phyloP scores from a whole-genome alignment of 1,139 yeast genomes.

The Magnusiomyces paraingens region DNA sequence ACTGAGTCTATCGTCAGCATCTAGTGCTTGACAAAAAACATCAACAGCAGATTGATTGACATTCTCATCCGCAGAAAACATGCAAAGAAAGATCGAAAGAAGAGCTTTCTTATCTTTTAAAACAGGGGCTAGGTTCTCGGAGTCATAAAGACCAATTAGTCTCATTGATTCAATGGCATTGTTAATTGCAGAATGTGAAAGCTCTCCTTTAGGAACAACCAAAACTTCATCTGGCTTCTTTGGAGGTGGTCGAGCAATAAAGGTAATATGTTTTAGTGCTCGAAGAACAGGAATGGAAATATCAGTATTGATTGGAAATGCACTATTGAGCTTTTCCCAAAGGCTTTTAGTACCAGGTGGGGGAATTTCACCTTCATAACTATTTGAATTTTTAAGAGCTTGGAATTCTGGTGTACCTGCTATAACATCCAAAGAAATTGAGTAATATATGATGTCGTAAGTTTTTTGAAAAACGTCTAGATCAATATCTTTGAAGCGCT shows the following conservation, averaged over 20 bases:
- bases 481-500: constrained; percentile 13
- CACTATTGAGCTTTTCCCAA: constrained; percentile 16
- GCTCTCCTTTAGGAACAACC: constrained; percentile 18
- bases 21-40: constrained; percentile 68
- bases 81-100: constrained; percentile 22
- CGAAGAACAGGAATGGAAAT: constrained; percentile 15
- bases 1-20: constrained; percentile 61
- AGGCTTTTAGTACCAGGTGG: constrained; percentile 15
- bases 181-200: constrained; percentile 16
- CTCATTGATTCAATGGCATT: constrained; percentile 17
- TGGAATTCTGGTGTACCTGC: constrained; percentile 20
- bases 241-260: constrained; percentile 21
- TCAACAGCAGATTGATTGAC: constrained; percentile 57
- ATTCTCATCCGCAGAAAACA: constrained; percentile 24
- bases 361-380: constrained; percentile 18
- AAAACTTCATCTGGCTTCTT: constrained; percentile 16
- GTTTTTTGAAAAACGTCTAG: constrained; percentile 10
- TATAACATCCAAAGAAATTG: constrained; percentile 18
- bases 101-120: constrained; percentile 31
- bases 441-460: constrained; percentile 11
- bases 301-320: constrained; percentile 12
- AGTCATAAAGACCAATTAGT: constrained; percentile 40
- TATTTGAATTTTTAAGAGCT: constrained; percentile 10
- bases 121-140: constrained; percentile 39
- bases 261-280: constrained; percentile 16